These are phyloP conservation scores for Nevesoporus exiguus DNA, from an alignment of 768 basidiomycete genomes.

Conservation along the genomic window DNA sequence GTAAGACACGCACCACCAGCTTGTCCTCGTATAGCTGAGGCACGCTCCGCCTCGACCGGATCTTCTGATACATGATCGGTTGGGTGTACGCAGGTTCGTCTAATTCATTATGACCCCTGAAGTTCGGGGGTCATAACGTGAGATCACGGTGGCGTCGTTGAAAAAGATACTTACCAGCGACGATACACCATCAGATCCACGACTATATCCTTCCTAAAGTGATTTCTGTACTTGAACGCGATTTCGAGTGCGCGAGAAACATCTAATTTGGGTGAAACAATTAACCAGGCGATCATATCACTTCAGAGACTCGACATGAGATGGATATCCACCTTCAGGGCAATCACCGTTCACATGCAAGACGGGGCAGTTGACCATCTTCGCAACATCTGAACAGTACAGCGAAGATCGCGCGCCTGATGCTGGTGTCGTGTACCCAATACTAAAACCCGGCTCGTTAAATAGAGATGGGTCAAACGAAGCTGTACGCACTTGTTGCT, in stretches of 20 bases:
- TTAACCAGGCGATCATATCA: not conserved
- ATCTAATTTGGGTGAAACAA: constrained; percentile 44
- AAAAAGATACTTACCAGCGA: constrained; percentile 51
- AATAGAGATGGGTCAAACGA: not conserved
- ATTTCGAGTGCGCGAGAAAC: constrained; percentile 81
- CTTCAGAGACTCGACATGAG: not conserved
- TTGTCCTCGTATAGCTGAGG: constrained; percentile 80
- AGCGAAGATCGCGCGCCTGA: constrained; percentile 78
- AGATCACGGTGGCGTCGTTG: not conserved
- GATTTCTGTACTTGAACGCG: constrained; percentile 83
- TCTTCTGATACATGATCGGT: constrained; percentile 89
- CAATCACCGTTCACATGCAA: constrained; percentile 90
- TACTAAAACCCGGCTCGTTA: constrained; percentile 43
- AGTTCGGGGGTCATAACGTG: not conserved
- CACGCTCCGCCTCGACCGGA: constrained; percentile 70
- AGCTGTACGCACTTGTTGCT: constrained; percentile 53
- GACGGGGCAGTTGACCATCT: constrained; percentile 87
- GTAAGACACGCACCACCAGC: constrained; percentile 55
- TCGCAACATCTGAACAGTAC: constrained; percentile 86
- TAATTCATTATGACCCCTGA: constrained; percentile 84
- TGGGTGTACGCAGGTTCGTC: constrained; percentile 86
- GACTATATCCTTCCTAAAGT: constrained; percentile 90
- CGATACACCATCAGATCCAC: constrained; percentile 88
- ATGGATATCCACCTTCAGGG: constrained; percentile 58
- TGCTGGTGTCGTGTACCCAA: constrained; percentile 90